A percentile compares a stretch with the other conserved stretches of the same genome.
These are phyloP conservation scores for Lactifluus pinguis DNA, from an alignment of 768 basidiomycete genomes.

Conservation along the genomic window DNA sequence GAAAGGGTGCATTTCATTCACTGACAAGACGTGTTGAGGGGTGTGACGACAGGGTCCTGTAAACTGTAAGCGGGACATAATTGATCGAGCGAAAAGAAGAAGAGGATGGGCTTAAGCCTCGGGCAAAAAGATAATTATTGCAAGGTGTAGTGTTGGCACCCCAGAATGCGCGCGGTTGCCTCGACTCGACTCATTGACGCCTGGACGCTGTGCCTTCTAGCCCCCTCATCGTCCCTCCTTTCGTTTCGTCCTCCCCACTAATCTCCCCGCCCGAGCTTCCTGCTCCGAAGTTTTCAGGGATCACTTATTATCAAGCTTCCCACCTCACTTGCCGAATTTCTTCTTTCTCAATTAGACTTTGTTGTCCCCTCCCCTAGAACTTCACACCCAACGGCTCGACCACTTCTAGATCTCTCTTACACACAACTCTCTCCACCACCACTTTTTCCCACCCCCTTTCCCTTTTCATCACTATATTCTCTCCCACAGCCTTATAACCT, in stretches of 20 bases:
- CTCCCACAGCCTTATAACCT: constrained; percentile 2
- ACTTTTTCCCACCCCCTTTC: background rate
- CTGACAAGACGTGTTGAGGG: no score
- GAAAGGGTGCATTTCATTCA: no score
- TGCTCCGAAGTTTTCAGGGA: constrained; percentile 5
- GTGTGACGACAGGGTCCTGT: no score
- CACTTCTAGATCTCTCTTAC: constrained; percentile 9
- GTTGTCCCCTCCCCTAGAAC: constrained; percentile 3
- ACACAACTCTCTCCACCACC: background rate
- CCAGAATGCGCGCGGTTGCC: constrained; percentile 8
- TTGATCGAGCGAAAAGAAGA: no score
- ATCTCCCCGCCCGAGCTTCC: background rate
- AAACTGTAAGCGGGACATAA: no score
- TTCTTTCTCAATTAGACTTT: constrained; percentile 12
- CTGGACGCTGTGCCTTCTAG: constrained; percentile 10
- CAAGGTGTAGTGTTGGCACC: background rate
- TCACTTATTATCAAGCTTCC: constrained; percentile 1
- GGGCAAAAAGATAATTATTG: no score
- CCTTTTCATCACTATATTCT: background rate
- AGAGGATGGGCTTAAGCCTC: no score
- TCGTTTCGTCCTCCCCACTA: background rate
- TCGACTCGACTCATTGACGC: constrained; percentile 8
- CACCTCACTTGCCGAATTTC: background rate
- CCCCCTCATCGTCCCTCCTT: background rate
- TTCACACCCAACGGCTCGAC: constrained; percentile 7